Conservation (phyloP, 2,329 filamentous ascomycete genomes). For the Dactylonectria macrodidyma region DNA sequence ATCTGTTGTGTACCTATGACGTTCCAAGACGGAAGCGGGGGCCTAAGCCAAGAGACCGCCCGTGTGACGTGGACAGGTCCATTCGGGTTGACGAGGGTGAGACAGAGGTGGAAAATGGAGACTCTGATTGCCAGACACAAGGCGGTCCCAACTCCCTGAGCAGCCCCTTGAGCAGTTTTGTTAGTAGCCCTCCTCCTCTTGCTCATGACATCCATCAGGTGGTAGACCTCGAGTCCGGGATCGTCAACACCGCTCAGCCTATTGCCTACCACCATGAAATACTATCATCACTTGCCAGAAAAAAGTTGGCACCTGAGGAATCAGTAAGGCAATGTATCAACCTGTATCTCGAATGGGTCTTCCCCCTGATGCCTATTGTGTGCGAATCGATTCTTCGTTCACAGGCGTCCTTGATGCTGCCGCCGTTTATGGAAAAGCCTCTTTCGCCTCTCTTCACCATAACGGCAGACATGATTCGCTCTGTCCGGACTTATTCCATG, state of each 20-base stretch:
- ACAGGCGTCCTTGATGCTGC: slow-evolving; percentile 4
- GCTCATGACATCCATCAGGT: not conserved
- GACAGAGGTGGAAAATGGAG: not conserved
- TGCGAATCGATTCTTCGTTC: slow-evolving; percentile 20
- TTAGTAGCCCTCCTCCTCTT: not conserved
- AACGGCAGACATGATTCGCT: slow-evolving; percentile 1
- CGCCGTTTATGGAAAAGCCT: not conserved
- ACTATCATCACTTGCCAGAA: not conserved
- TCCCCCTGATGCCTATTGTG: slow-evolving; percentile 15
- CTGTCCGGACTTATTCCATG: slow-evolving; percentile 15
- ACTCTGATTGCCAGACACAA: not conserved
- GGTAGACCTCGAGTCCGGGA: not conserved
- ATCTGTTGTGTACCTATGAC: slow-evolving; percentile 18
- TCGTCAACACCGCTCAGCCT: slow-evolving; percentile 4
- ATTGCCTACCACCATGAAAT: not conserved
- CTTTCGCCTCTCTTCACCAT: not conserved
- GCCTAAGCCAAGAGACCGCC: slow-evolving; percentile 20
- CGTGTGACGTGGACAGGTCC: not conserved
- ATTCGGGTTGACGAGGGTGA: not conserved
- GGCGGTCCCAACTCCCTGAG: not conserved
- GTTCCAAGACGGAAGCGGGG: slow-evolving; percentile 22
- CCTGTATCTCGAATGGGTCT: slow-evolving; percentile 20
- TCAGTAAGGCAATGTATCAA: slow-evolving; percentile 7
- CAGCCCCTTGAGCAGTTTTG: not conserved
- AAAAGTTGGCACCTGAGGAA: not conserved